Evolutionary conservation across 495 filamentous ascomycete genomes (phyloP).

Genomic region (Neurospora sp.): DNA sequence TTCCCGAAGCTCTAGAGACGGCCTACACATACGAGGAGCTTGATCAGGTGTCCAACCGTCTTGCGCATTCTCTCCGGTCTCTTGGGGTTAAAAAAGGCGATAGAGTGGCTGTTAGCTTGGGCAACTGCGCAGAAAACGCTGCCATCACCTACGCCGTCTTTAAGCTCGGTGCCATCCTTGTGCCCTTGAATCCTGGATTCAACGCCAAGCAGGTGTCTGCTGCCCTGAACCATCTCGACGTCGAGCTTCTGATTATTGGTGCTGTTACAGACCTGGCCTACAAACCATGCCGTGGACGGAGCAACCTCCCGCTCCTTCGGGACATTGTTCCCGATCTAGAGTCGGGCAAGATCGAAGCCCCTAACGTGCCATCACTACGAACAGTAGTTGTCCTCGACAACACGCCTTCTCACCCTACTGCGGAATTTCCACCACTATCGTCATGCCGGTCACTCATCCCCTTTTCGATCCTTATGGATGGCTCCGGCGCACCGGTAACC

Average conservation of each 20-base stretch:
- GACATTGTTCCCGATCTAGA: conserved; percentile 53
- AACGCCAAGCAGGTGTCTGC: conserved; percentile 67
- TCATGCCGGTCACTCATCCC: conserved; percentile 30
- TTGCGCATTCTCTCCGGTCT: conserved; percentile 63
- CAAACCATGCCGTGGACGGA: conserved; percentile 58
- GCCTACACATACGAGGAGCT: conserved; percentile 63
- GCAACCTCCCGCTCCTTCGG: conserved; percentile 61
- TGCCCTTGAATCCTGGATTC: conserved; percentile 89
- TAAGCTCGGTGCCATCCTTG: conserved; percentile 85
- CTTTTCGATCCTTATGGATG: conserved; percentile 44
- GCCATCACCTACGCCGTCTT: conserved; percentile 79
- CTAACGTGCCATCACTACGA: conserved; percentile 56
- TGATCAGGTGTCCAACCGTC: conserved; percentile 62
- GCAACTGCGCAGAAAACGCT: conserved; percentile 77
- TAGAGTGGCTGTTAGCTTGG: conserved; percentile 74
- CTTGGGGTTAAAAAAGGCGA: conserved; percentile 77
- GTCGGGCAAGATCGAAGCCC: conserved; percentile 45
- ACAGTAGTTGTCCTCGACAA: conserved; percentile 77
- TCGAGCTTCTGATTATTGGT: conserved; percentile 70
- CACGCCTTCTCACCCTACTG: conserved; percentile 39
- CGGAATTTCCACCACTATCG: conserved; percentile 18
- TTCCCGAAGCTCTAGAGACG: conserved; percentile 28
- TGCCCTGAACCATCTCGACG: conserved; percentile 66
- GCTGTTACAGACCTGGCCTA: conserved; percentile 77
- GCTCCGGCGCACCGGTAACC: conserved; percentile 24